Percentiles rank a stretch among this genome's conserved stretches.
Evolutionary conservation across 208 protist genomes (phyloP).

Genomic region (Trypanosoma congolense): DNA sequence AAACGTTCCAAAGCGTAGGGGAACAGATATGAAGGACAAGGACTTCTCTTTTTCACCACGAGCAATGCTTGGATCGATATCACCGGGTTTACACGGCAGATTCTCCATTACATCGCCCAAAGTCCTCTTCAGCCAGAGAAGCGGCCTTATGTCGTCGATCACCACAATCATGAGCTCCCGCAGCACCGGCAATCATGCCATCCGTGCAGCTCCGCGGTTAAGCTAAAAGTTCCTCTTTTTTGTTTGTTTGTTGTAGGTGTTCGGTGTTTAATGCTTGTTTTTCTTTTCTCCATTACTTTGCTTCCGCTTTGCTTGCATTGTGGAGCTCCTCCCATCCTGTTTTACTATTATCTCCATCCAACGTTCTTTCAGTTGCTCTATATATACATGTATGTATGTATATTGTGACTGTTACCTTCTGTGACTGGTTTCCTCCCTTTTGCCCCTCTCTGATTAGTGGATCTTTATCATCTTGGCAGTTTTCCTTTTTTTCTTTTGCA

Average conservation of each 20-base stretch:
- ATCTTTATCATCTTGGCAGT: background rate
- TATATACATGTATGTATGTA: no score
- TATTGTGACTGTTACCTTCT: no score
- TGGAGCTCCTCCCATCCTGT: background rate
- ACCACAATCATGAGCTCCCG: background rate
- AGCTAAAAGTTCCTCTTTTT: conserved; percentile 9
- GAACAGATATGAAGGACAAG: background rate
- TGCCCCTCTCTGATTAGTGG: background rate
- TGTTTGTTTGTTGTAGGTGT: conserved; percentile 21
- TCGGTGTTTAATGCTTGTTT: conserved; percentile 9
- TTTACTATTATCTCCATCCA: background rate
- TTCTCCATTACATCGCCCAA: background rate
- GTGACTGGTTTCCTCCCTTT: no score
- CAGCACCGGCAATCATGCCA: background rate
- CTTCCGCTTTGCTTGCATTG: background rate
- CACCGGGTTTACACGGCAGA: background rate
- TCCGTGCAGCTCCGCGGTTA: background rate
- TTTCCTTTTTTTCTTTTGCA: background rate
- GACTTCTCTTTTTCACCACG: background rate
- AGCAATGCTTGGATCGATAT: background rate
- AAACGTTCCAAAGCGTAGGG: background rate
- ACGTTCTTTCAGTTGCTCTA: no score
- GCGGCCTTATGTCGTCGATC: background rate
- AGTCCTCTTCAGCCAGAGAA: background rate
- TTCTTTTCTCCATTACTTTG: background rate